Evolutionary conservation across 345 rosid species (phyloP), one percentile per base, ranked within the genome.

Genomic region (Carallia pectinifolia): DNA sequence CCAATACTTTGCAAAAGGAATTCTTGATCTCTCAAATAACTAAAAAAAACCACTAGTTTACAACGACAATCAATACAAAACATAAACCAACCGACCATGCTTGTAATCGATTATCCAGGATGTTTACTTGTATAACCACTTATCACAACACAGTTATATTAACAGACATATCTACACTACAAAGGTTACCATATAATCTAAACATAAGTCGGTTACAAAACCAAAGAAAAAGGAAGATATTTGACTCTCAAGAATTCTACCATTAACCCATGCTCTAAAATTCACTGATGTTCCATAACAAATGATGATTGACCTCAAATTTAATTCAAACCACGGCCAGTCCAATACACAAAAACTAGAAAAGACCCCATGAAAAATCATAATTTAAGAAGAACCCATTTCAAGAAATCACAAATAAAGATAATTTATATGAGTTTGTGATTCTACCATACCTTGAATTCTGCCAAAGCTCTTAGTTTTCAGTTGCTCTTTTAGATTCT

Each of bases 211-310:
- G 16, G 12, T 44, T 44, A 0, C 50, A 44, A 44, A 12, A 44
- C 13, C 16, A 3, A 44, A 40, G 48, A 8, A 23, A 23, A 1
- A 4, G 17, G 50, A 44, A 44, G 13, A 12, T 44, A 44, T 44
- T 44, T 13, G 13, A 44, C 50, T 10, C 16, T 0, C 50, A 44
- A 44, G 17, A 44, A 62, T 16, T 62, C 61, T 37, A 70, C 37
- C 60, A 70, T 52, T 10, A 19, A 37, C 12, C 53, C 61, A 37
- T 37, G 6, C 38, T 30, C 52, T 62, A 19, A 70, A 68, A 59
- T 34, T 38, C 19, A 37, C 37, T 4, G 19, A 52, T 6, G 48
- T 48, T 44, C 36, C 33, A 9, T 6, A 54, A 62, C 12, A 27
- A 30, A 53, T 63, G 30, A 54, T 4, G 40, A 5, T 18, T 29